Evolutionary conservation across 306 rosid genomes (phyloP).

Genomic region (Dryas alaskensis): DNA sequence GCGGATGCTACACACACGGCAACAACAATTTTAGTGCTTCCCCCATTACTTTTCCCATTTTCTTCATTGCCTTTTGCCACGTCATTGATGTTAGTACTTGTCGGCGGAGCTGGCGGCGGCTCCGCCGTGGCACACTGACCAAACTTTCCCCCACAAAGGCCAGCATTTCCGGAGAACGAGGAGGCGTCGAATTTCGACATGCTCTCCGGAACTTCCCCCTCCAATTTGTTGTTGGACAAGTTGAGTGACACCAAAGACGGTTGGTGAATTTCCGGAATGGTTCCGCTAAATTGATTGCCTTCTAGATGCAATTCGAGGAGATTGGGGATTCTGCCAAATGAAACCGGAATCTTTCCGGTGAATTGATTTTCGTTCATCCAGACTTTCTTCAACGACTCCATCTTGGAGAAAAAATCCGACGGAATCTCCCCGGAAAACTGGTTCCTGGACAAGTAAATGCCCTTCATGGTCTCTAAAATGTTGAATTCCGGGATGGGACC

Average conservation of each 20-base stretch:
- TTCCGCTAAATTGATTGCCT: constrained; percentile 60
- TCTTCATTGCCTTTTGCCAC: not conserved
- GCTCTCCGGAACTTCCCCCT: constrained; percentile 58
- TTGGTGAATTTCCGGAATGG: constrained; percentile 36
- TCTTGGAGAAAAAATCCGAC: constrained; percentile 39
- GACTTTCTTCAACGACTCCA: constrained; percentile 66
- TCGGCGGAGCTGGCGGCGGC: not conserved
- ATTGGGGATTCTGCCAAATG: constrained; percentile 39
- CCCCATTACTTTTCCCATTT: constrained; percentile 6
- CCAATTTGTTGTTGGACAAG: constrained; percentile 64
- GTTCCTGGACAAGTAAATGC: constrained; percentile 55
- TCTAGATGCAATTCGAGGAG: constrained; percentile 59
- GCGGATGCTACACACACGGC: constrained; percentile 21
- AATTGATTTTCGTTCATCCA: constrained; percentile 59
- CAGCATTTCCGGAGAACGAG: constrained; percentile 51
- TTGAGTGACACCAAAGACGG: constrained; percentile 32
- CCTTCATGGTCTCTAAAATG: constrained; percentile 47
- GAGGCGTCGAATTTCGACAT: constrained; percentile 34
- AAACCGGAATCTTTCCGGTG: constrained; percentile 51
- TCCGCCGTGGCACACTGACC: constrained; percentile 29
- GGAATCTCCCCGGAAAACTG: constrained; percentile 68
- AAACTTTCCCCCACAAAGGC: constrained; percentile 46
- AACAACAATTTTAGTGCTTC: constrained; percentile 22
- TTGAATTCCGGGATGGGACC: constrained; percentile 70
- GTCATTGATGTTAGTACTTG: not conserved